Evolutionary conservation across 257 asterid genomes (phyloP), one percentile per base, ranked within the genome.

Genomic region (Euphrasia confusa): DNA sequence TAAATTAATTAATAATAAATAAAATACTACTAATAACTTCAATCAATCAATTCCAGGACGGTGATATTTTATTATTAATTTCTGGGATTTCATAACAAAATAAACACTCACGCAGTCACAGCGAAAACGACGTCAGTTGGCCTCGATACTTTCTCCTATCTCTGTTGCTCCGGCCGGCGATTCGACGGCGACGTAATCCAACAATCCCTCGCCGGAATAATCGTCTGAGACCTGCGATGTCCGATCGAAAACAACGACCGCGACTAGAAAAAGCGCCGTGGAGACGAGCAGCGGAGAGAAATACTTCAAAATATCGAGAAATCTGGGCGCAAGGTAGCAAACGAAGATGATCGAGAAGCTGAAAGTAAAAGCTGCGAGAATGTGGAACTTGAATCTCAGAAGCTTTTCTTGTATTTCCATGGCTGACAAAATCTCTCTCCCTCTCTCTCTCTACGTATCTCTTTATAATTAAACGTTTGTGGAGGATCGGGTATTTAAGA

Each of bases 211-310:
- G 11, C 79, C 85, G 26, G 84, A 52, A 15, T 80, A 70, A 32
- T 72, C 84, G 5, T 52, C 7, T 5, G 58, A 63, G 47, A 76
- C 74, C 11, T 83, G 81, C 48, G 85, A 78, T 55, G 76, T 65
- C 74, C 74, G 78, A 56, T 77, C 80, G 26, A 83, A 74, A 4
- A 79, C 80, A 17, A 77, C 65, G 24, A 76, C 70, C 33, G 81
- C 77, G 60, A 71, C 60, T 9, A 83, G 85, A 35, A 83, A 78
- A 3, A 83, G 75, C 15, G 90, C 83, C 12, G 87, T 83, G 0
- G 90, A 81, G 54, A 77, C 66, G 68, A 81, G 68, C 0, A 84
- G 85, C 40, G 88, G 90, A 85, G 83, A 81, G 24, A 84, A 84
- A 72, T 78, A 84, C 17, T 63, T 74, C 4, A 84, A 27, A 42